phyloP scores from a whole-genome alignment of 768 basidiomycete genomes.

The Russula brevipes region DNA sequence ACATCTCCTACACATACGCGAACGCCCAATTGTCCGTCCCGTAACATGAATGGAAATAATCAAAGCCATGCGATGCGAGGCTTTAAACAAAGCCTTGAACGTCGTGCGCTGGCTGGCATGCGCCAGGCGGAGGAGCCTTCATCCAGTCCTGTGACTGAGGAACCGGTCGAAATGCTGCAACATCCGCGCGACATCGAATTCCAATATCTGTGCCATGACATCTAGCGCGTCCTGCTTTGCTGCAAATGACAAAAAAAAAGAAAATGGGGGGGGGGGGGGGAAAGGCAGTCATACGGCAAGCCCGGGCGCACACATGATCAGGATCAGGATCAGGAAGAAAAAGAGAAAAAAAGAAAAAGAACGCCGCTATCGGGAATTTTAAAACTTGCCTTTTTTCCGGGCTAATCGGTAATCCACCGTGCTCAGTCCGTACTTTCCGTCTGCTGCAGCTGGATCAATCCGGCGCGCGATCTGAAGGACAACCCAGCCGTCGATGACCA shows the following conservation, averaged over 20 bases:
- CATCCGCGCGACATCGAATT: background rate
- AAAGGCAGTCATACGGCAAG: background rate
- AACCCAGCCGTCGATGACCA: conserved; percentile 5
- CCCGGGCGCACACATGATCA: background rate
- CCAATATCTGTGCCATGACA: background rate
- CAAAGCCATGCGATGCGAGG: too few relatives aligned
- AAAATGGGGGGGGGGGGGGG: too few relatives aligned
- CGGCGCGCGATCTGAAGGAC: conserved; percentile 1
- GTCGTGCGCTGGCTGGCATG: too few relatives aligned
- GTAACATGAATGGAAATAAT: too few relatives aligned
- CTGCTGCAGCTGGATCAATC: background rate
- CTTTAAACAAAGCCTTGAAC: too few relatives aligned
- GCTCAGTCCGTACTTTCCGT: background rate
- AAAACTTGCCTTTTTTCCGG: background rate
- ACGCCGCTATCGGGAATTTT: too few relatives aligned
- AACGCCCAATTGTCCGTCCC: too few relatives aligned
- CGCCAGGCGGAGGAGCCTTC: background rate
- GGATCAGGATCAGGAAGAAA: background rate
- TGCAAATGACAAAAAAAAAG: background rate
- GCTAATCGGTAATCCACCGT: background rate
- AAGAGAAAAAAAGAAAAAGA: background rate
- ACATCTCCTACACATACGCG: too few relatives aligned
- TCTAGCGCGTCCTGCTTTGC: background rate
- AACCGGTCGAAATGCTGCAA: background rate
- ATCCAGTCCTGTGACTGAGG: background rate